phyloP scores from a whole-genome alignment of 2,329 filamentous ascomycete species.

The Fusarium ambrosium region DNA sequence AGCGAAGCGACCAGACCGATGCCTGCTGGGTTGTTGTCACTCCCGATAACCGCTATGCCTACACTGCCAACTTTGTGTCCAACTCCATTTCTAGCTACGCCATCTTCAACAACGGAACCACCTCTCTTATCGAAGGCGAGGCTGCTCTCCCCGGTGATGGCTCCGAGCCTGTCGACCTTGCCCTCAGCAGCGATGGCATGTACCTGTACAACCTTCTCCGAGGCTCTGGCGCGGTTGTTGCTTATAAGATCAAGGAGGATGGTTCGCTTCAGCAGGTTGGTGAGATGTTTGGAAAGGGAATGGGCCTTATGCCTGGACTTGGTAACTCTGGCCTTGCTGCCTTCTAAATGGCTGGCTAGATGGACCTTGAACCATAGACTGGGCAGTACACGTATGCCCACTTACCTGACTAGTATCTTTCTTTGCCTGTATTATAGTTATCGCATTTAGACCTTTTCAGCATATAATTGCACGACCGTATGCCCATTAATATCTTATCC shows the following conservation, averaged over 20 bases:
- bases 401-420: not conserved
- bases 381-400: not conserved
- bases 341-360: not conserved
- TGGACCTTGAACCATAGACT: not conserved
- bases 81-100: constrained; percentile 37
- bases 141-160: constrained; percentile 34
- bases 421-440: not conserved
- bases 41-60: constrained; percentile 30
- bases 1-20: constrained; percentile 28
- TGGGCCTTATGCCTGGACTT: not conserved
- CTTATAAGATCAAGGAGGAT: constrained; percentile 33
- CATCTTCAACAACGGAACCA: constrained; percentile 28
- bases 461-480: not conserved
- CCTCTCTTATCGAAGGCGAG: constrained; percentile 22
- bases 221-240: constrained; percentile 35
- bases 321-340: constrained; percentile 2
- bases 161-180: constrained; percentile 36
- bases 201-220: constrained; percentile 40
- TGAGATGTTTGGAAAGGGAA: constrained; percentile 18
- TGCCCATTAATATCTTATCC: not conserved
- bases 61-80: constrained; percentile 41
- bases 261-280: constrained; percentile 36
- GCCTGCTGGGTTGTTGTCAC: constrained; percentile 41
- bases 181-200: constrained; percentile 32
- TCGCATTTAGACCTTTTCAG: not conserved